Evolutionary conservation across 192 early-diverging fungal genomes (phyloP), one percentile per base, ranked within the genome.

Genomic region (Mortierella antarctica): DNA sequence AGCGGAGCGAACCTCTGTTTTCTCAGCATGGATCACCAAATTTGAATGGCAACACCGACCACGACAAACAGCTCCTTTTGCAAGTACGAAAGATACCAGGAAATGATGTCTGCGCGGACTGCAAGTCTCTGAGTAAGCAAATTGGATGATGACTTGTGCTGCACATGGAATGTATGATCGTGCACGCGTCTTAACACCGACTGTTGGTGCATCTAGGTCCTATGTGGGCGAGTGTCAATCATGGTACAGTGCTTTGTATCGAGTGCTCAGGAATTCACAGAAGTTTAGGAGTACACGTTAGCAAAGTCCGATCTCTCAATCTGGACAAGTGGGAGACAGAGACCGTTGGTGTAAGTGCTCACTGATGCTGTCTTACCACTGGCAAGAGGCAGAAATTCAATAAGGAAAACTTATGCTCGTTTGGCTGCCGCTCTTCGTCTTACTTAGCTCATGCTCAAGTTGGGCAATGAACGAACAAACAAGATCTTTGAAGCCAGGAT

Each of bases 211-310:
- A 1, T 31, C 31, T 64, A 73, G 90, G 87, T 51, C 93, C 94
- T 13, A 91, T 95, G 82, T 97, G 96, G 96, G 93, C 94, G 45
- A 89, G 91, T 67, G 93, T 92, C 31, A 96, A 94, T 59, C 85
- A 94, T 51, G 95, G 96, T 42, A 87, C 88, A 4, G 84, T 95
- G 42, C 70, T 97, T 65, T 97, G 95, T 69, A 97, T 96, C 31
- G 91, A 91, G 50, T 97, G 96, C 72, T 96, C 95, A 39, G 96
- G 96, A 23, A 93, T 96, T 50, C 96, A 97, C 74, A 92, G 96
- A 67, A 95, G 95, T 51, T 73, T 97, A 8, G 96, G 96, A 7
- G 91, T 94, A 10, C 95, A 96, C 82, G 90, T 97, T 14, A 93
- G 92, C 68, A 96, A 95, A 82, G 93, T 95, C 52, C 85, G 94